phyloP scores from a whole-genome alignment of 2,329 filamentous ascomycete species.

The Diaporthe humulicola region DNA sequence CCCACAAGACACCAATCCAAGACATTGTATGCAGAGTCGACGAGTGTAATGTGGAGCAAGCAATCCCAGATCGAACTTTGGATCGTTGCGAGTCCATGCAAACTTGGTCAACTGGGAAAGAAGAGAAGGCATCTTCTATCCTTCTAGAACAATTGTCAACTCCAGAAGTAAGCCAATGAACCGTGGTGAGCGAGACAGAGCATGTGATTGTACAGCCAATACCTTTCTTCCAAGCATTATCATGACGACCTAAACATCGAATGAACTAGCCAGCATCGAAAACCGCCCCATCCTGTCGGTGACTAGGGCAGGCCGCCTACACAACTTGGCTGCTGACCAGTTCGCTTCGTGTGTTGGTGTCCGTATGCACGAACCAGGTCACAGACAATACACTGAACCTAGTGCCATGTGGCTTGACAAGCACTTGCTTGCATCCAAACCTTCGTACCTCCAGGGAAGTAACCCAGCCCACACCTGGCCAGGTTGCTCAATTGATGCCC shows the following conservation, averaged over 20 bases:
- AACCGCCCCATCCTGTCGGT: not conserved
- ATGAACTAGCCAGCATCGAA: not conserved
- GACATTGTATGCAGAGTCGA: not conserved
- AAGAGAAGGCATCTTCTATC: not conserved
- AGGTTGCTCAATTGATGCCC: not conserved
- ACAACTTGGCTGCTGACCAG: not conserved
- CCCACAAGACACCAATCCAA: conserved; percentile 11
- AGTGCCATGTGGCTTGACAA: conserved; percentile 31
- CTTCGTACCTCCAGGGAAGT: not conserved
- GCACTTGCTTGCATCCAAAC: conserved; percentile 32
- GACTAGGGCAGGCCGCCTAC: not conserved
- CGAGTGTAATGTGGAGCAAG: not conserved
- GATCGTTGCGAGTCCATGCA: not conserved
- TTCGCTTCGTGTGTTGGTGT: not conserved
- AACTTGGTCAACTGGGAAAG: not conserved
- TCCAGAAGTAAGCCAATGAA: not conserved
- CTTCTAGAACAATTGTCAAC: not conserved
- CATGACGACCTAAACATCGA: not conserved
- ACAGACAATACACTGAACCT: not conserved
- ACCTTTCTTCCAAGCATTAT: not conserved
- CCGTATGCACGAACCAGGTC: not conserved
- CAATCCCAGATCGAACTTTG: not conserved
- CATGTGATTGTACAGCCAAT: not conserved
- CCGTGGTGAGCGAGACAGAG: not conserved
- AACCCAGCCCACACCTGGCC: not conserved